Conservation (phyloP, 139 green algal species). For the Chlamydomonas incerta region DNA sequence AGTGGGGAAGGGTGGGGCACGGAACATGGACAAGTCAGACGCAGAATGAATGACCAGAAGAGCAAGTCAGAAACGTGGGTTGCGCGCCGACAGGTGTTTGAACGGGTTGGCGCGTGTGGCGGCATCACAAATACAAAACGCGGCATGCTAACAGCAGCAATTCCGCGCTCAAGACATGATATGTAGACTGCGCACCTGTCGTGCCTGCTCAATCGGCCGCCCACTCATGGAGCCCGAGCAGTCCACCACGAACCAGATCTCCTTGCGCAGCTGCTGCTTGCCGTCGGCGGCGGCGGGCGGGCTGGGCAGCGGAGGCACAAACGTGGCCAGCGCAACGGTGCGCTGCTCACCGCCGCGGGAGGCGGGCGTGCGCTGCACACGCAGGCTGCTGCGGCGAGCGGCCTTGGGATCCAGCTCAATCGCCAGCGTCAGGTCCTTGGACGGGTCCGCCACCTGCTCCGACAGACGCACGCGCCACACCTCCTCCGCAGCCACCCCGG, state of each 20-base stretch:
- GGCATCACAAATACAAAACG: too few species aligned
- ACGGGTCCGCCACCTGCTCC: slow-evolving; percentile 34
- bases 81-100: too few species aligned
- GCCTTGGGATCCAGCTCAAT: slow-evolving; percentile 33
- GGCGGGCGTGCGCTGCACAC: slow-evolving; percentile 29
- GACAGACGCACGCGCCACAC: not conserved
- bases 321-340: slow-evolving; percentile 48
- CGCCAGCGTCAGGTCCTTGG: slow-evolving; percentile 49
- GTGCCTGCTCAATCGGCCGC: slow-evolving; percentile 19
- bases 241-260: slow-evolving; percentile 50
- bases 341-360: not conserved
- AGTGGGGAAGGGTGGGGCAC: too few species aligned
- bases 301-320: slow-evolving; percentile 23
- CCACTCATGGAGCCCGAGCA: slow-evolving; percentile 49
- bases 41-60: not conserved
- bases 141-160: too few species aligned
- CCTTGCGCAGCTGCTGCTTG: not conserved
- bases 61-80: not conserved
- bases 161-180: not conserved
- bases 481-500: not conserved
- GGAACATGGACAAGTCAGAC: not conserved
- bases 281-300: not conserved
- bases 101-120: too few species aligned
- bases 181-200: not conserved
- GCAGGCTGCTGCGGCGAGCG: not conserved